These are phyloP conservation scores for Protoeuglena noctilucae DNA, from an alignment of 139 green algal species.

Conservation along the genomic window DNA sequence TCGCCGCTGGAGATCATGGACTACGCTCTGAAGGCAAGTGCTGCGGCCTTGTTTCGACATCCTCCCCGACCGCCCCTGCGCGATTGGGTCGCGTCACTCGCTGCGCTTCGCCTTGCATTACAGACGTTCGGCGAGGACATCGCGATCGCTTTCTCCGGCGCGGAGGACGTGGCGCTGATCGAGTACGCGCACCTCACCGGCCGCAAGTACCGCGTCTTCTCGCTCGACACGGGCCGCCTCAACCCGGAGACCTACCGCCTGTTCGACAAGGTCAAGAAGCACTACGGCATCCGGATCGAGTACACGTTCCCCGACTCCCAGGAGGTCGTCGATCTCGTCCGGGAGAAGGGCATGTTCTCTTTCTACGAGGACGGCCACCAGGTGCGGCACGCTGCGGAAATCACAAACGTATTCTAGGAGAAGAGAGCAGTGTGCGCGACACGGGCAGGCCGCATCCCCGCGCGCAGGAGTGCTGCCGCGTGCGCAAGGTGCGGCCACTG, in stretches of 20 bases:
- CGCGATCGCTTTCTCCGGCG: constrained; percentile 84
- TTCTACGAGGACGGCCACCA: constrained; percentile 97
- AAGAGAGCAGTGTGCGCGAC: too few relatives aligned
- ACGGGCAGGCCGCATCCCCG: too few relatives aligned
- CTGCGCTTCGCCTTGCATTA: constrained; percentile 43
- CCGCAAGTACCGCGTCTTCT: constrained; percentile 87
- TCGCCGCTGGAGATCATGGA: constrained; percentile 89
- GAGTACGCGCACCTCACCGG: constrained; percentile 95
- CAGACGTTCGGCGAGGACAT: constrained; percentile 69
- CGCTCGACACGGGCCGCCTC: constrained; percentile 91
- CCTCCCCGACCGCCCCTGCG: not conserved
- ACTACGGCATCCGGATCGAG: constrained; percentile 94
- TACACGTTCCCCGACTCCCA: constrained; percentile 91
- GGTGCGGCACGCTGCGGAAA: too few relatives aligned
- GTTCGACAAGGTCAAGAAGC: constrained; percentile 89
- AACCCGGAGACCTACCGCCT: constrained; percentile 93
- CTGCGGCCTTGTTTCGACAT: not conserved
- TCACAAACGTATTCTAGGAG: too few relatives aligned
- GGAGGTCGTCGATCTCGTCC: constrained; percentile 74
- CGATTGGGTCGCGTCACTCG: not conserved
- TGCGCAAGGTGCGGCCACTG: constrained; percentile 82
- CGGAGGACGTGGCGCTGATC: constrained; percentile 93
- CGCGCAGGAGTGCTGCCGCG: constrained; percentile 60
- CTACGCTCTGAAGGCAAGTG: constrained; percentile 26
- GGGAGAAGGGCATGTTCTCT: constrained; percentile 91